phyloP scores from a whole-genome alignment of 208 protist species.

The Naegleria lovaniensis region DNA sequence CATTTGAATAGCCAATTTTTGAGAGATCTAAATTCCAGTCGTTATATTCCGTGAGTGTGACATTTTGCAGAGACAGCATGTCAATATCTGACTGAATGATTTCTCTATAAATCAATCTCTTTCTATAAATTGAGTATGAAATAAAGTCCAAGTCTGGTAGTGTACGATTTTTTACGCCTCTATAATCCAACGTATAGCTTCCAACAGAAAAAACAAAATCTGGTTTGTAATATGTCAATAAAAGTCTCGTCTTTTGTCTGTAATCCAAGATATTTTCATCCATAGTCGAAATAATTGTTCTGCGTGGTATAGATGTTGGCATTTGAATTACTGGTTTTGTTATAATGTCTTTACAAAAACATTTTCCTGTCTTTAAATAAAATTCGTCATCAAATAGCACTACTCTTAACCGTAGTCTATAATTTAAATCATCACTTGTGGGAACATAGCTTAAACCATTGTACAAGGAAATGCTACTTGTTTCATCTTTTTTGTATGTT shows the following conservation, averaged over 20 bases:
- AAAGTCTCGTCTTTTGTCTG: background rate
- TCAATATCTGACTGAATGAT: background rate
- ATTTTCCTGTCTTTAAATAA: background rate
- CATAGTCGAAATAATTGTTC: background rate
- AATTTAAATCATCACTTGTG: background rate
- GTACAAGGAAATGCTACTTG: background rate
- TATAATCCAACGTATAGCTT: background rate
- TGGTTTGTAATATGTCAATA: background rate
- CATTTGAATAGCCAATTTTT: background rate
- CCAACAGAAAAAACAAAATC: background rate
- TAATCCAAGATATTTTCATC: background rate
- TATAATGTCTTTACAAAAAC: background rate
- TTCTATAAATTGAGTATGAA: background rate
- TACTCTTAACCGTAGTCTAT: background rate
- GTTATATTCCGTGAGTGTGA: background rate
- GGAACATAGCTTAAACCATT: background rate
- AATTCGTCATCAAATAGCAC: background rate
- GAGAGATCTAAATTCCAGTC: background rate
- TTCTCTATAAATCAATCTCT: background rate
- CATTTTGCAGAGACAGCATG: background rate
- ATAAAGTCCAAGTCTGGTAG: background rate
- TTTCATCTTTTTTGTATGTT: background rate
- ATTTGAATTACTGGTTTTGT: background rate
- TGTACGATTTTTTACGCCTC: background rate
- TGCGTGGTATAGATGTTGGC: background rate